Evolutionary conservation across 192 early-diverging fungal species (phyloP).

Genomic region (Coemansia sp.): DNA sequence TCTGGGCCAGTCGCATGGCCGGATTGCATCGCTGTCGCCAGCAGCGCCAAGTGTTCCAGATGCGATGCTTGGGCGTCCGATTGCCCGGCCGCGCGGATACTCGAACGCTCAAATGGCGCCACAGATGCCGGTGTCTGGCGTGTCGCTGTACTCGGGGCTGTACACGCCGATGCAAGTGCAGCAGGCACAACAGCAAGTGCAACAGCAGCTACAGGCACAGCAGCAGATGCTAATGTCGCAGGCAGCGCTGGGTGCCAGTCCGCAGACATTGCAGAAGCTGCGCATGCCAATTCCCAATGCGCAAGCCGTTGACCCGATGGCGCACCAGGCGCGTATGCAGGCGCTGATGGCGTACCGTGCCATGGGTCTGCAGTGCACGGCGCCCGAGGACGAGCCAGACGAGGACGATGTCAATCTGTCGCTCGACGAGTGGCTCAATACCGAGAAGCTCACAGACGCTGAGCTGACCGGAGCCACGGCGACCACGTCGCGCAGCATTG

Average conservation of each 20-base stretch:
- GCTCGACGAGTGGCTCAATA: slow-evolving; percentile 52
- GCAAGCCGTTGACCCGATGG: slow-evolving; percentile 37
- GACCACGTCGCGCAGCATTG: slow-evolving; percentile 7
- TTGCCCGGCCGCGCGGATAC: slow-evolving; percentile 39
- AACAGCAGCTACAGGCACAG: slow-evolving; percentile 35
- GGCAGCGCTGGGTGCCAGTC: slow-evolving; percentile 9
- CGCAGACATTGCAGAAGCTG: slow-evolving; percentile 27
- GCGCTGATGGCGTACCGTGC: slow-evolving; percentile 52
- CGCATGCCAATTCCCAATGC: slow-evolving; percentile 44
- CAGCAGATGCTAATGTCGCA: slow-evolving; percentile 12
- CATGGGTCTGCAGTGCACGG: slow-evolving; percentile 53
- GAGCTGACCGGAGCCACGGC: slow-evolving; percentile 31
- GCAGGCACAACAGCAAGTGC: slow-evolving; percentile 26
- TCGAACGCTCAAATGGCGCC: slow-evolving; percentile 13
- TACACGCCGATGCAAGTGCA: slow-evolving; percentile 44
- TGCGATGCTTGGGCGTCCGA: slow-evolving; percentile 28
- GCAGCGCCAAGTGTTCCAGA: slow-evolving; percentile 20
- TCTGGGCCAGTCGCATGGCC: neutral
- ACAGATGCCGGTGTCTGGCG: slow-evolving; percentile 7
- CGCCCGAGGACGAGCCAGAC: slow-evolving; percentile 38
- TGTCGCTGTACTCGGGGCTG: slow-evolving; percentile 35
- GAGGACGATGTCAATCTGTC: slow-evolving; percentile 34
- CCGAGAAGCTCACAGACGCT: slow-evolving; percentile 39
- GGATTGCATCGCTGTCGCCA: slow-evolving; percentile 38
- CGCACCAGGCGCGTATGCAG: slow-evolving; percentile 48